Evolutionary conservation across 805 yeast species (phyloP), one percentile per base, ranked within the genome.

Genomic region (Wickerhamiella alocasiicola): DNA sequence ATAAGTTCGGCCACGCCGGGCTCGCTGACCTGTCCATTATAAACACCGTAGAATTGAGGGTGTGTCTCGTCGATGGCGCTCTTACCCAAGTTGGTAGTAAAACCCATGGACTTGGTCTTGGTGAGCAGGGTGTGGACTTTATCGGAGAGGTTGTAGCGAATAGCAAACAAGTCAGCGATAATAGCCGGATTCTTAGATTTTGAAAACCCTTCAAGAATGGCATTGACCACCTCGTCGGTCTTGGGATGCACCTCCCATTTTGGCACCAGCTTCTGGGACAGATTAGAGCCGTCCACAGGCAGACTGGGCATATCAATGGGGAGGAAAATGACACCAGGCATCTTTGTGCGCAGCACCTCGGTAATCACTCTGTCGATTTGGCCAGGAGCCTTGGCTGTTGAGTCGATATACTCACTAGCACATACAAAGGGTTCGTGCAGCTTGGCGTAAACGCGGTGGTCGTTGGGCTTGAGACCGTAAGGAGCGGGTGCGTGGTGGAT

Each of bases 311-410:
- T 57, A 55, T 85, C 87, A 31, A 71, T 62, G 2, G 96, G 95
- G 35, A 87, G 56, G 55, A 74, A 82, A 34, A 85, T 55, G 53
- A 80, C 85, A 11, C 94, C 95, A 0, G 96, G 96, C 56, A 77
- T 73, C 29, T 78, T 74, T 32, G 71, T 65, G 28, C 56, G 62
- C 47, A 73, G 62, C 20, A 83, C 73, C 13, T 68, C 63, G 32
- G 52, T 53, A 42, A 87, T 70, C 5, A 82, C 79, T 17, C 63
- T 61, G 56, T 87, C 95, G 41, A 87, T 72, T 55, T 79, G 74
- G 18, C 61, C 60, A 25, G 78, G 64, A 1, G 77, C 81, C 6
- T 60, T 57, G 0, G 54, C 48, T 6, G 72, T 62, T 46, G 67
- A 64, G 42, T 49, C 59, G 33, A 78, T 52, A 32, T 66, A 62